phyloP scores from a whole-genome alignment of 2,329 filamentous ascomycete genomes.

The Aschersonia sp. region DNA sequence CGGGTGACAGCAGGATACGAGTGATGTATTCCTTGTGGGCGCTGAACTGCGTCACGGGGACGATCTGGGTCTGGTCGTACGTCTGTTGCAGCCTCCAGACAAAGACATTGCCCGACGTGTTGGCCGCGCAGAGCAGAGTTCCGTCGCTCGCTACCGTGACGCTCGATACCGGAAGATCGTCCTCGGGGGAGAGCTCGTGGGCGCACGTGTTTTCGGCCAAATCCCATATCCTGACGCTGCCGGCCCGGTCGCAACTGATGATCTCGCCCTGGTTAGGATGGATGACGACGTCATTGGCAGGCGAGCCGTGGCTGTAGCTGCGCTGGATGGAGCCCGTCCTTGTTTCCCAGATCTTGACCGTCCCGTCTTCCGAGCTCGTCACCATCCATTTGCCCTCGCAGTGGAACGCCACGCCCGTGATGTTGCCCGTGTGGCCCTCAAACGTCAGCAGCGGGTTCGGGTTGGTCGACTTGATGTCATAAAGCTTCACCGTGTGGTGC shows the following conservation, averaged over 20 bases:
- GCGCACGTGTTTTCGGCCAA: slow-evolving; percentile 93
- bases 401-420: slow-evolving; percentile 94
- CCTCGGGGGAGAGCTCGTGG: slow-evolving; percentile 90
- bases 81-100: slow-evolving; percentile 88
- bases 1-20: slow-evolving; percentile 77
- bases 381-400: slow-evolving; percentile 99
- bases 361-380: slow-evolving; percentile 90
- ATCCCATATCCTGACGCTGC: slow-evolving; percentile 92
- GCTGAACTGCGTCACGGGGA: slow-evolving; percentile 77
- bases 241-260: slow-evolving; percentile 86
- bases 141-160: slow-evolving; percentile 95
- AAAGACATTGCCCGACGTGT: slow-evolving; percentile 87
- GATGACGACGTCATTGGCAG: slow-evolving; percentile 97
- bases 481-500: slow-evolving; percentile 83
- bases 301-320: slow-evolving; percentile 78
- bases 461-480: slow-evolving; percentile 97
- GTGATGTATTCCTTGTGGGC: slow-evolving; percentile 91
- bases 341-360: slow-evolving; percentile 31
- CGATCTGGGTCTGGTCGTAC: slow-evolving; percentile 66
- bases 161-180: slow-evolving; percentile 84
- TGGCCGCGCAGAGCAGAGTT: slow-evolving; percentile 81
- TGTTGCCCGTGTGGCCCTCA: slow-evolving; percentile 88
- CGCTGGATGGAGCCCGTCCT: slow-evolving; percentile 73
- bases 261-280: slow-evolving; percentile 98
- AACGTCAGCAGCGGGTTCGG: slow-evolving; percentile 86